phyloP scores from a whole-genome alignment of 164 flowering plant species.

The Kingdonia uniflora region DNA sequence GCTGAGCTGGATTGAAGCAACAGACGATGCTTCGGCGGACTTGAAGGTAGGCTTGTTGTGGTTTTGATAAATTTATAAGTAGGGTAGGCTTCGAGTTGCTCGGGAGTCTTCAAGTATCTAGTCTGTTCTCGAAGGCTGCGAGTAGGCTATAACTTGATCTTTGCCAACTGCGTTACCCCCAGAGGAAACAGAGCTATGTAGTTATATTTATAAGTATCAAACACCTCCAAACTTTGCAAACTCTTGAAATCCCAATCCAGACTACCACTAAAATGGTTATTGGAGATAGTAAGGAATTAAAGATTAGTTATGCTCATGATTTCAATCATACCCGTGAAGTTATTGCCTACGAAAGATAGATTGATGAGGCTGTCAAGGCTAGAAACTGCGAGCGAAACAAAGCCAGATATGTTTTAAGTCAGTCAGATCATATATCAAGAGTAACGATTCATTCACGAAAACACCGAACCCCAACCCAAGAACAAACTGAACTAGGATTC shows the following conservation, averaged over 20 bases:
- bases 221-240: slow-evolving; percentile 42
- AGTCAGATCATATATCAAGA: slow-evolving; percentile 48
- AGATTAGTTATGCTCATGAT: slow-evolving; percentile 33
- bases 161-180: slow-evolving; percentile 32
- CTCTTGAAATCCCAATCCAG: slow-evolving; percentile 70
- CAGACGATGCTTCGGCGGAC: too few species aligned
- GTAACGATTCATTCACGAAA: slow-evolving; percentile 37
- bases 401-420: slow-evolving; percentile 51
- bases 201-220: slow-evolving; percentile 83
- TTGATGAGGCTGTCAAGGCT: slow-evolving; percentile 38
- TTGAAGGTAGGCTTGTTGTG: too few species aligned
- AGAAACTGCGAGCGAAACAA: slow-evolving; percentile 37
- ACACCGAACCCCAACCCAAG: slow-evolving; percentile 73
- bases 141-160: too few species aligned
- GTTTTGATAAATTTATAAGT: too few species aligned
- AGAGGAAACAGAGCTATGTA: slow-evolving; percentile 52
- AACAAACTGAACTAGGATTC: slow-evolving; percentile 50
- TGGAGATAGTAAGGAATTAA: slow-evolving; percentile 57
- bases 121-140: too few species aligned
- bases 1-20: too few species aligned
- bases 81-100: too few species aligned
- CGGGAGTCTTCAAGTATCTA: too few species aligned
- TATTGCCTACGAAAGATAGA: slow-evolving; percentile 72
- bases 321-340: slow-evolving; percentile 50
- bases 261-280: slow-evolving; percentile 56